Base-by-base conservation (phyloP, 306 rosid genomes). In the Cicer chorassanicum region DNA sequence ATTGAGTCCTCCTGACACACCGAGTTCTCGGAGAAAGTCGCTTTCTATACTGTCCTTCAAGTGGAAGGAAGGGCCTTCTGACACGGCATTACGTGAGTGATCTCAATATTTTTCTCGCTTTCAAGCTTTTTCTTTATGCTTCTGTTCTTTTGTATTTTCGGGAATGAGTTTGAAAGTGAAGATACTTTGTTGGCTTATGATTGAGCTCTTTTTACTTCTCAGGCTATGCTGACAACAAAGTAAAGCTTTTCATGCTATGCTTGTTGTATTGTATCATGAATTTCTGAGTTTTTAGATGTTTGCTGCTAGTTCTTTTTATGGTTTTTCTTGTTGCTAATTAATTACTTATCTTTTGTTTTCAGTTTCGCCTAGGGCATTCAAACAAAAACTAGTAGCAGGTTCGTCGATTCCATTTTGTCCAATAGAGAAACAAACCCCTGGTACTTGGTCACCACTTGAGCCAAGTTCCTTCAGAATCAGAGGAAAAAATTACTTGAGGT, bases 371-470 rank as follows among this genome's bases (percentile, higher is more conserved):
- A 94, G 76, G 88, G 79, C 86, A 9, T 85, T 87, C 59, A 83
- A 54, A 19, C 93, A 82, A 81, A 88, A 88, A 75, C 90, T 84
- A 14, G 9, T 85, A 57, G 99, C 96, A 0, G 97, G 97, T 81
- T 85, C 86, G 5, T 76, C 85, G 6, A 84, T 92, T 81, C 93
- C 92, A 1, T 81, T 18, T 77, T 94, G 92, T 70, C 78, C 92
- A 15, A 21, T 83, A 70, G 96, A 87, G 75, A 90, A 92, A 88
- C 90, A 84, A 81, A 72, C 73, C 80, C 83, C 86, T 1, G 87
- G 95, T 78, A 87, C 92, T 63, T 94, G 99, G 99, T 94, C 96
- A 19, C 88, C 84, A 44, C 79, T 92, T 80, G 97, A 94, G 68
- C 90, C 99, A 79, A 80, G 86, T 82, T 80, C 92, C 60, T 94